phyloP scores from a whole-genome alignment of 2,329 filamentous ascomycete species.

The Aspergillus amoenus region DNA sequence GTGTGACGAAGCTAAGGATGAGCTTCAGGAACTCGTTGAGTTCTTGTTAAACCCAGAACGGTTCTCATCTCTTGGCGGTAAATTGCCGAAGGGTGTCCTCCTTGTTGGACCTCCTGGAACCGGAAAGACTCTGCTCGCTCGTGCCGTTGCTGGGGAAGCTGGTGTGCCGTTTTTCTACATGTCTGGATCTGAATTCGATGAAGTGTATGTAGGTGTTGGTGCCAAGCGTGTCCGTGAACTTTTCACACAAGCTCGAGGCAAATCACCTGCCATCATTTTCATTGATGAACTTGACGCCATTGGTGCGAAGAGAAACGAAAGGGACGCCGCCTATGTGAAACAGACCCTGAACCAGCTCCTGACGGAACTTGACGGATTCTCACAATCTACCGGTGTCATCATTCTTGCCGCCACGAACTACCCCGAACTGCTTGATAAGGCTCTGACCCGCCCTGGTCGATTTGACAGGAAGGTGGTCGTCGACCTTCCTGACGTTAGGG shows the following conservation, averaged over 20 bases:
- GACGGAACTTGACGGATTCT: constrained; percentile 95
- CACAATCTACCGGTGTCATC: constrained; percentile 90
- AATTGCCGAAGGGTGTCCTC: constrained; percentile 93
- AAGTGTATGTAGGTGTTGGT: constrained; percentile 95
- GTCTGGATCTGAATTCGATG: constrained; percentile 98
- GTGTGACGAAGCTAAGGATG: constrained; percentile 97
- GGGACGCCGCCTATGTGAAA: constrained; percentile 92
- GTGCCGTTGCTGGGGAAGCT: constrained; percentile 93
- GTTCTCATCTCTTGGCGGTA: constrained; percentile 91
- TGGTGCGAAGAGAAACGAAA: constrained; percentile 86
- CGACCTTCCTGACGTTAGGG: constrained; percentile 85
- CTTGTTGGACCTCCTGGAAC: constrained; percentile 95
- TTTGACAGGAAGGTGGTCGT: constrained; percentile 94
- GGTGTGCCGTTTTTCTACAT: constrained; percentile 99
- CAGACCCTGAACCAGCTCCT: constrained; percentile 97
- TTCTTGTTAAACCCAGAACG: constrained; percentile 91
- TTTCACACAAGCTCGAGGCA: constrained; percentile 77
- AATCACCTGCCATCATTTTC: constrained; percentile 91
- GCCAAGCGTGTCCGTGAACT: constrained; percentile 94
- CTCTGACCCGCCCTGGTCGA: constrained; percentile 86
- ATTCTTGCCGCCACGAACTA: constrained; percentile 97
- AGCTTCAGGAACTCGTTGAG: constrained; percentile 93
- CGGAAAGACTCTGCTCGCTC: constrained; percentile 92
- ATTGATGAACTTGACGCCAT: constrained; percentile 95
- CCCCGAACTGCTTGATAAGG: constrained; percentile 90